Conservation (phyloP, 75 land plant species). For the Chamaecyparis obtusa region DNA sequence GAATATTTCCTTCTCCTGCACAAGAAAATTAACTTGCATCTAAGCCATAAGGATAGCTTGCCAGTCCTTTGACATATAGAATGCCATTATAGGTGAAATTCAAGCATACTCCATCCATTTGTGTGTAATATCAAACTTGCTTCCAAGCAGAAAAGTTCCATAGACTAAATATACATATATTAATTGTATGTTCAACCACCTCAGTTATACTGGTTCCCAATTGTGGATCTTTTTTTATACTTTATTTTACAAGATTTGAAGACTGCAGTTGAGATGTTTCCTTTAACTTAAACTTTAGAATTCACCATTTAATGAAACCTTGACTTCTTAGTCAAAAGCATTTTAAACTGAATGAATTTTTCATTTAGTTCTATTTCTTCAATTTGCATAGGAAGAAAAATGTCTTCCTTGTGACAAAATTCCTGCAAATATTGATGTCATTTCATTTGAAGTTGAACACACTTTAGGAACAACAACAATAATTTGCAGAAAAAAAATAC, state of each 20-base stretch:
- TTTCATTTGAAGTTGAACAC: not conserved
- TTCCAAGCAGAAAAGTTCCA: not conserved
- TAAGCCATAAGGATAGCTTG: not conserved
- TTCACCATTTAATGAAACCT: not conserved
- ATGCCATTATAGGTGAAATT: not conserved
- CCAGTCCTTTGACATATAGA: not conserved
- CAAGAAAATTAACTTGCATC: constrained; percentile 2
- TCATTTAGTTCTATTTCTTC: not conserved
- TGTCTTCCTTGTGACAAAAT: not conserved
- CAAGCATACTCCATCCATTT: not conserved
- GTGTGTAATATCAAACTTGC: not conserved
- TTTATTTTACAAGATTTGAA: not conserved
- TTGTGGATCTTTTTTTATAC: not conserved
- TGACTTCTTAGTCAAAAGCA: not conserved
- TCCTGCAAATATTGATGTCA: not conserved
- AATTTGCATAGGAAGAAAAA: not conserved
- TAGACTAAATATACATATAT: not conserved
- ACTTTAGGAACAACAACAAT: not conserved
- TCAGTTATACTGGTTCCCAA: not conserved
- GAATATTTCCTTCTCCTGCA: not conserved
- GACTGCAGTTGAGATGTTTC: not conserved
- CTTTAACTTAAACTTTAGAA: not conserved
- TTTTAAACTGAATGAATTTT: not conserved
- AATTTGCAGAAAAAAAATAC: constrained; percentile 11
- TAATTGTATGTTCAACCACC: not conserved